Conservation (phyloP, 2,329 filamentous ascomycete species). For the Myriosclerotinia duriaeana region DNA sequence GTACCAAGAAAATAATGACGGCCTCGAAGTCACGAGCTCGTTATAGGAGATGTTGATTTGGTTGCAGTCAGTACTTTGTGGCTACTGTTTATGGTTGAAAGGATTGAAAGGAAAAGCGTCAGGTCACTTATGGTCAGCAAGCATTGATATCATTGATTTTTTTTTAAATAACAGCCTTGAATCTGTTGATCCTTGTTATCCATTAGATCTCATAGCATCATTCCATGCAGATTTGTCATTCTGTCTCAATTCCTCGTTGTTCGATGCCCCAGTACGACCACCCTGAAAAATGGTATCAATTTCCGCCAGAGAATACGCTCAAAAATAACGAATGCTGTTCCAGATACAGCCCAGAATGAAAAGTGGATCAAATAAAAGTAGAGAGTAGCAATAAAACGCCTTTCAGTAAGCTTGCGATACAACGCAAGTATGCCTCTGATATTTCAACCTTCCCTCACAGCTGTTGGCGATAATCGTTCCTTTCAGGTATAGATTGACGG, state of each 20-base stretch:
- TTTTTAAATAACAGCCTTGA: neutral
- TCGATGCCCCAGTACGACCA: neutral
- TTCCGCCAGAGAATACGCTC: neutral
- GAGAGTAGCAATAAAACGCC: neutral
- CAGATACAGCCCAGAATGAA: neutral
- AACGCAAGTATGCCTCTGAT: neutral
- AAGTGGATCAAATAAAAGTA: neutral
- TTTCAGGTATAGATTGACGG: neutral
- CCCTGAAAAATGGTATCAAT: neutral
- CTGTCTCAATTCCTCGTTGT: neutral
- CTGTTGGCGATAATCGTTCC: neutral
- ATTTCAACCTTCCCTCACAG: neutral
- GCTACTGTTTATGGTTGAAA: neutral
- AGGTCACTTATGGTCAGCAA: constrained; percentile 6
- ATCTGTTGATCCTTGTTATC: neutral
- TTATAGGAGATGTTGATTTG: neutral
- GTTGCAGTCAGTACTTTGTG: neutral
- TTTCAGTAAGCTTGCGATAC: neutral
- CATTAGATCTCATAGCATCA: neutral
- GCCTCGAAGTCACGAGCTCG: neutral
- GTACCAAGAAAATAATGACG: constrained; percentile 36
- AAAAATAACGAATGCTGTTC: neutral
- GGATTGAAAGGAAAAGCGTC: neutral
- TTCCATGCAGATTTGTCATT: neutral
- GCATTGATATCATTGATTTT: constrained; percentile 8